phyloP scores from a whole-genome alignment of 176 grass and related monocot genomes.

The Areca catechu region DNA sequence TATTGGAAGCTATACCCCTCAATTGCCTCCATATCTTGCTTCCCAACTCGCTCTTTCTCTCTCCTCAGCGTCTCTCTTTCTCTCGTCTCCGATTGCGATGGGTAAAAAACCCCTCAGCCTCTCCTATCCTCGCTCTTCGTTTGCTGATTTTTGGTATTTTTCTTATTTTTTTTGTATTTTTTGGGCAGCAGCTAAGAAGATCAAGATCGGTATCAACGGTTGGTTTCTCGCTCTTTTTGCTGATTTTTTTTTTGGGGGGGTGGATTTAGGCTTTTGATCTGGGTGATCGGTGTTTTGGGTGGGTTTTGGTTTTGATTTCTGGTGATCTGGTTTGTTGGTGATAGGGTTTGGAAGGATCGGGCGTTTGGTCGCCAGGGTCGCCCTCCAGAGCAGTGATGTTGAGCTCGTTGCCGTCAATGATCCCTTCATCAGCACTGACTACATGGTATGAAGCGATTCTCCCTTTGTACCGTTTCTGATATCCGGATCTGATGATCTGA shows the following conservation, averaged over 20 bases:
- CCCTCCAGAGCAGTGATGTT: constrained; percentile 59
- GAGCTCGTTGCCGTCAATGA: constrained; percentile 71
- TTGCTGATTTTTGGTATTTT: no score
- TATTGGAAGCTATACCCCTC: no score
- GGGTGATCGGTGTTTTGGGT: neutral
- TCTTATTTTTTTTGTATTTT: no score
- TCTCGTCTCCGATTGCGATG: no score
- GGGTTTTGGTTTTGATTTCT: neutral
- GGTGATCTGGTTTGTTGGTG: no score
- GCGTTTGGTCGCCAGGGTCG: constrained; percentile 57
- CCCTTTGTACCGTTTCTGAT: neutral
- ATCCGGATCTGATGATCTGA: constrained; percentile 6
- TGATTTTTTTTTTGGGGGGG: neutral
- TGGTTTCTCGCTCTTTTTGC: neutral
- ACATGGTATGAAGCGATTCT: constrained; percentile 34
- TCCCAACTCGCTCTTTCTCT: no score
- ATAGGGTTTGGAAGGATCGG: constrained; percentile 70
- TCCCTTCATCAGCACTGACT: constrained; percentile 59
- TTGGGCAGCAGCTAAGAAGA: constrained; percentile 16
- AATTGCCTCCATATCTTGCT: no score
- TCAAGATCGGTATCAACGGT: constrained; percentile 73
- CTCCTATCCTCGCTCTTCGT: no score
- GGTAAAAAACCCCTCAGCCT: no score
- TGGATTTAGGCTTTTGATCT: neutral
- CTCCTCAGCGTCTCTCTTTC: no score